Base-by-base conservation (phyloP, 75 land plant species). In the Pseudotsuga menziesii region DNA sequence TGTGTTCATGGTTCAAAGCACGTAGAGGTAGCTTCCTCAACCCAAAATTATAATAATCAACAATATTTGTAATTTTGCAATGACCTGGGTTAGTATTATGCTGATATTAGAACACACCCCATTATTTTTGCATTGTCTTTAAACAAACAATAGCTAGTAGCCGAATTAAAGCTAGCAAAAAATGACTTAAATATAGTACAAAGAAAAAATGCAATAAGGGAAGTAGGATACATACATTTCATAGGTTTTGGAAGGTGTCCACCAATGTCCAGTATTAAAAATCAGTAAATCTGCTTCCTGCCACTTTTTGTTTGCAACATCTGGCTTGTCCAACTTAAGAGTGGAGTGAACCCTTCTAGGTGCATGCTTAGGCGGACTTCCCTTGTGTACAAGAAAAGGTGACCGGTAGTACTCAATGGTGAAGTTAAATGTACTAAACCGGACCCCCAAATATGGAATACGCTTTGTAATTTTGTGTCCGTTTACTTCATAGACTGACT, bases 211-310 rank as follows among this genome's bases (percentile, higher is more conserved):
- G n/a, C 5, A 17, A 22, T 2, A 74, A 74, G 61, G 59, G 15
- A 25, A 69, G 35, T 36, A n/a, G 78, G 29, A 58, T 74, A 16
- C 93, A 83, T 83, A 91, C 93, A 71, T 64, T 32, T 86, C 83
- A 66, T 84, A 91, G 16, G 89, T 83, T 81, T 91, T 91, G 4
- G 66, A 56, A 13, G 73, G 78, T 6, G 79, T 85, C 93, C 93
- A 91, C 93, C 93, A 91, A 22, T 91, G 93, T 16, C 93, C 93
- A 39, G 92, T 74, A 80, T 90, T 90, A 75, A 91, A 91, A 12
- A 91, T 56, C 39, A 91, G 58, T 57, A 82, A 74, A 87, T 94
- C 92, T 35, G 97, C 80, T 79, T 86, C 81, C 77, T 74, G 74
- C 97, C 97, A 94, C 75, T 76, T 82, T 32, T 54, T 67, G 44